phyloP scores from a whole-genome alignment of 805 yeast species.

The Yamadazyma scolyti region DNA sequence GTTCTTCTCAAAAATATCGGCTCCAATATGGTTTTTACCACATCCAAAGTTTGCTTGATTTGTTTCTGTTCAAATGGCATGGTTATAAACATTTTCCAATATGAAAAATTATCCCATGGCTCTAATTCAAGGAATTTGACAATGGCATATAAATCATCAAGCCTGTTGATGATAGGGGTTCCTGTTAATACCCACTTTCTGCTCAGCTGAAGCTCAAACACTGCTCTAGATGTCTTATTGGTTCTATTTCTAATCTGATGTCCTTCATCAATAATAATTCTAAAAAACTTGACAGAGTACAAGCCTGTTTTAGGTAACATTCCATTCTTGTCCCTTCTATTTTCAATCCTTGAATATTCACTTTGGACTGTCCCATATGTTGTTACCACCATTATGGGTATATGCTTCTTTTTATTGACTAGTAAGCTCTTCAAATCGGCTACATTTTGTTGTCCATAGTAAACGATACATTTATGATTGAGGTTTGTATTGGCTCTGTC shows the following conservation, averaged over 20 bases:
- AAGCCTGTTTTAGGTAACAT: slow-evolving; percentile 47
- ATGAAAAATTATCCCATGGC: slow-evolving; percentile 84
- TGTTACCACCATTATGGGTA: slow-evolving; percentile 73
- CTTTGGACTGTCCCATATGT: slow-evolving; percentile 84
- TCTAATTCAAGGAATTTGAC: slow-evolving; percentile 72
- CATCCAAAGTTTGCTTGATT: slow-evolving; percentile 68
- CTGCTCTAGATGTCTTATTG: slow-evolving; percentile 76
- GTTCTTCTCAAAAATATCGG: slow-evolving; percentile 84
- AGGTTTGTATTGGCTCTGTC: slow-evolving; percentile 48
- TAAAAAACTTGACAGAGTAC: slow-evolving; percentile 66
- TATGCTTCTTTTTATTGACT: slow-evolving; percentile 31
- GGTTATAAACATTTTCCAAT: slow-evolving; percentile 86
- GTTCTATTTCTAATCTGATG: slow-evolving; percentile 80
- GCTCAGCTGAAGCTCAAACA: slow-evolving; percentile 58
- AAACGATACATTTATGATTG: slow-evolving; percentile 50
- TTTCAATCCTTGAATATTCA: slow-evolving; percentile 57
- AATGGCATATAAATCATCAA: slow-evolving; percentile 82
- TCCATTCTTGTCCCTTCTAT: slow-evolving; percentile 22
- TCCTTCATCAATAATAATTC: slow-evolving; percentile 85
- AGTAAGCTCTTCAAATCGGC: slow-evolving; percentile 47
- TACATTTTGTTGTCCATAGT: slow-evolving; percentile 66
- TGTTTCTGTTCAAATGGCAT: slow-evolving; percentile 76
- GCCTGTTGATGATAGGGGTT: slow-evolving; percentile 83
- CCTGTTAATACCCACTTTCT: slow-evolving; percentile 89
- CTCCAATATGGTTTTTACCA: slow-evolving; percentile 80